Evolutionary conservation across 2,329 filamentous ascomycete species (phyloP).

Genomic region (Verticillium longisporum): DNA sequence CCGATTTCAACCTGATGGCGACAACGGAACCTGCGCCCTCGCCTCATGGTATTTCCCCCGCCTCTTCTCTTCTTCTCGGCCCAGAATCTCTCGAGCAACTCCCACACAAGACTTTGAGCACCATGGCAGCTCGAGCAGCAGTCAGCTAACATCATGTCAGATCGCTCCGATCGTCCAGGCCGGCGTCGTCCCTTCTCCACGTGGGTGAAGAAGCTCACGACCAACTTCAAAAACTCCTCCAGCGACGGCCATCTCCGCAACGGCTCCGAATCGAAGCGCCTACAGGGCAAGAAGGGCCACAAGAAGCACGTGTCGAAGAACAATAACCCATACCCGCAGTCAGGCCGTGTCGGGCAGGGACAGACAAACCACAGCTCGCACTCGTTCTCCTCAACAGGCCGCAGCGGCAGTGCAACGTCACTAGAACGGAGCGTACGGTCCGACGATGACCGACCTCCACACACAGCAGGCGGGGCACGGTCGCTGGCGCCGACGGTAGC

Average conservation of each 20-base stretch:
- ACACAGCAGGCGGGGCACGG: slow-evolving; percentile 55
- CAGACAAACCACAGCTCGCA: slow-evolving; percentile 33
- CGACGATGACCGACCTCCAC: slow-evolving; percentile 48
- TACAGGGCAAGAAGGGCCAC: slow-evolving; percentile 30
- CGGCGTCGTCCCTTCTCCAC: slow-evolving; percentile 82
- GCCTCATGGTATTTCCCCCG: slow-evolving; percentile 13
- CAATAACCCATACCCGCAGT: slow-evolving; percentile 91
- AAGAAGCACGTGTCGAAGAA: slow-evolving; percentile 60
- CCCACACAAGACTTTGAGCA: neutral
- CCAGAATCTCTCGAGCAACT: neutral
- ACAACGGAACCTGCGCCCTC: slow-evolving; percentile 13
- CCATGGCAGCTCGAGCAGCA: neutral
- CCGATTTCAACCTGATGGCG: slow-evolving; percentile 10
- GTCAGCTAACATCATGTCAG: slow-evolving; percentile 40
- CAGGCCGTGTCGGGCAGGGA: slow-evolving; percentile 46
- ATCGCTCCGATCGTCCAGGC: slow-evolving; percentile 53
- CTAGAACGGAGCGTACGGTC: slow-evolving; percentile 52
- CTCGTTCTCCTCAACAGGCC: slow-evolving; percentile 50
- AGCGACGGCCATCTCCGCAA: slow-evolving; percentile 36
- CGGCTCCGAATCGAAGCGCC: slow-evolving; percentile 24
- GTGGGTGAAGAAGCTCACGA: slow-evolving; percentile 82
- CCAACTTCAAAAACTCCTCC: slow-evolving; percentile 71
- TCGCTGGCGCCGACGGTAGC: slow-evolving; percentile 74
- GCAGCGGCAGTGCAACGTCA: slow-evolving; percentile 48
- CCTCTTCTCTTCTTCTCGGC: neutral